These are phyloP conservation scores for Piper longum DNA, from an alignment of 164 flowering plant species.

Conservation along the genomic window DNA sequence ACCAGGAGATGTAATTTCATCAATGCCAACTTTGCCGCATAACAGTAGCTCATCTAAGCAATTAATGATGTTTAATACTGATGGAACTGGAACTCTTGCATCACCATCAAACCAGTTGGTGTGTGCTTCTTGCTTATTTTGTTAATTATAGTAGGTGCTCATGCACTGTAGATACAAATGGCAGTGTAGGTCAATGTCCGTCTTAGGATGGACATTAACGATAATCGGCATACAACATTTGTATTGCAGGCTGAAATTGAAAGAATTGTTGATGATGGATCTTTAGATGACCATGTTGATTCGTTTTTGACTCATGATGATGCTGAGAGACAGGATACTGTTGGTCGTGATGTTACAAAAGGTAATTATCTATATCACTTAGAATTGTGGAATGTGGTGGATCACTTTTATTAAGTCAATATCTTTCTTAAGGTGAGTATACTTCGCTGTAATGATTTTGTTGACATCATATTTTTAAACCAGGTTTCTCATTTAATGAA, in stretches of 20 bases:
- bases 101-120: conserved; percentile 95
- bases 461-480: not conserved
- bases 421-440: not conserved
- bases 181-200: no score
- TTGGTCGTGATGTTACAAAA: conserved; percentile 77
- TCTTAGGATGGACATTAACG: no score
- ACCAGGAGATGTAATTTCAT: conserved; percentile 61
- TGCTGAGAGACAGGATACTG: conserved; percentile 66
- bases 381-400: no score
- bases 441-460: not conserved
- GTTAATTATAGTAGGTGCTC: no score
- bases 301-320: conserved; percentile 92
- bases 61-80: conserved; percentile 67
- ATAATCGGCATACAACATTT: conserved; percentile 3
- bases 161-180: no score
- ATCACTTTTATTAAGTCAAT: no score
- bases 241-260: conserved; percentile 85
- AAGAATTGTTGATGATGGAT: conserved; percentile 78
- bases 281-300: conserved; percentile 91
- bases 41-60: conserved; percentile 65
- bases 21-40: conserved; percentile 81
- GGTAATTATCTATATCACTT: conserved; percentile 11
- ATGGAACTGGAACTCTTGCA: conserved; percentile 69
- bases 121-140: not conserved
- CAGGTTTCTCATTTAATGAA: conserved; percentile 74